Base-by-base conservation (phyloP, 257 asterid genomes). In the Scutellaria galericulata region DNA sequence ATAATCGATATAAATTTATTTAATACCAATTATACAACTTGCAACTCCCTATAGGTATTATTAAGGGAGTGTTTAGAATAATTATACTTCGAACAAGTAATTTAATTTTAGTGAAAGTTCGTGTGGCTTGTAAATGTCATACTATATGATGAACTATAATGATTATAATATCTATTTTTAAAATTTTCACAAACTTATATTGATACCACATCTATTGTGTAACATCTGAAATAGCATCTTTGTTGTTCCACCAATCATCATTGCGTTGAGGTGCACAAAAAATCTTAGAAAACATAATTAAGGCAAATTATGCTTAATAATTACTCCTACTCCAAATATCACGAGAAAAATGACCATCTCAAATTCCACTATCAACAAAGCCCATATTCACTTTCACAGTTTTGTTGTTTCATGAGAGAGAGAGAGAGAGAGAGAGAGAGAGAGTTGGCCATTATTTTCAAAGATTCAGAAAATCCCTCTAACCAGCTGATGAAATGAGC, bases 271-370 rank as follows among this genome's bases (percentile, higher is more conserved):
- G 52, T 47, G 65, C 74, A 40, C 14, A 54, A 54, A 57, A 55
- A 44, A 13, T 45, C 61, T 8, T 7, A 71, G 12, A 62, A 62
- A 63, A 39, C 47, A 53, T 6, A 70, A 66, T 78, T 14, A 69
- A 22, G 9, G 40, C 76, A 20, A 68, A 73, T 73, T 58, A 69
- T 74, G 70, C 7, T 48, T 65, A 75, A 73, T 75, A 75, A 73
- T 70, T 56, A 74, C 62, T 68, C 35, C 35, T 24, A 24, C 27
- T 1, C 27, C 57, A 57, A 41, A 41, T 63, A 57, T 20, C 63
- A 45, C 52, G 40, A 15, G 13, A 15, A n/a, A 61, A 7, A 61
- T 11, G 45, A 8, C 44, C 63, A 56, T 5, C 6, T 31, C 15
- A 57, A 56, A 37, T 60, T 60, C 48, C 12, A n/a, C 27, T 24